Evolutionary conservation across 495 filamentous ascomycete species (phyloP).

Genomic region (Tricharina praecox): DNA sequence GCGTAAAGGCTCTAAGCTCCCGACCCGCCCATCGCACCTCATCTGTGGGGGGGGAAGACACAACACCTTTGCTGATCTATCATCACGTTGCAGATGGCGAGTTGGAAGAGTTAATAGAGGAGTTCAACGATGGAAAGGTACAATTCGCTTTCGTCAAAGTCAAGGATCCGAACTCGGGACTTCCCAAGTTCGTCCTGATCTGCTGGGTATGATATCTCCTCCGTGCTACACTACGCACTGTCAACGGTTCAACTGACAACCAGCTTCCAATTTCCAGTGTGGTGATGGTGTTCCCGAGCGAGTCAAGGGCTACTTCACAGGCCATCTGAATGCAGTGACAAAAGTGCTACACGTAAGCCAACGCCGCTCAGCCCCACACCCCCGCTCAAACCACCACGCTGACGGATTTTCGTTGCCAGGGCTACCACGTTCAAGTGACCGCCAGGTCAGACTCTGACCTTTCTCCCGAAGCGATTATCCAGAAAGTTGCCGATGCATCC

Average conservation of each 20-base stretch:
- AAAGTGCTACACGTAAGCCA: conserved; percentile 65
- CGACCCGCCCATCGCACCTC: too few relatives aligned
- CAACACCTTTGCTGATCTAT: neutral
- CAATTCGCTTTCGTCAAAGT: conserved; percentile 96
- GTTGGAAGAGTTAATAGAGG: conserved; percentile 82
- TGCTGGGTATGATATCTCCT: conserved; percentile 44
- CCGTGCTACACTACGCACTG: neutral
- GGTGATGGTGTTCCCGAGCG: conserved; percentile 95
- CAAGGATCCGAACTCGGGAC: conserved; percentile 76
- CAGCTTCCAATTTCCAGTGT: conserved; percentile 35
- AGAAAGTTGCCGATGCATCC: conserved; percentile 91
- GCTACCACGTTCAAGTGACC: conserved; percentile 94
- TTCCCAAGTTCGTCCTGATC: conserved; percentile 86
- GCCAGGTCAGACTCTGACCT: conserved; percentile 81
- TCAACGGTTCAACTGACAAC: conserved; percentile 10
- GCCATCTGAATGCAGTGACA: conserved; percentile 70
- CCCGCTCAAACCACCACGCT: neutral
- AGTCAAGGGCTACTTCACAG: conserved; percentile 96
- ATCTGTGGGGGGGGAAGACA: too few relatives aligned
- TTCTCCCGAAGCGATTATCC: conserved; percentile 67
- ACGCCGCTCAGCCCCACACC: too few relatives aligned
- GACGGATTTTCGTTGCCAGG: conserved; percentile 34
- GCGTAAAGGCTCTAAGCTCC: conserved; percentile 16
- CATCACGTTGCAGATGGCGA: conserved; percentile 57
- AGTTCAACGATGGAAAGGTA: conserved; percentile 89